These are phyloP conservation scores for Xylaria sp. DNA, from an alignment of 2,329 filamentous ascomycete genomes.

Conservation along the genomic window DNA sequence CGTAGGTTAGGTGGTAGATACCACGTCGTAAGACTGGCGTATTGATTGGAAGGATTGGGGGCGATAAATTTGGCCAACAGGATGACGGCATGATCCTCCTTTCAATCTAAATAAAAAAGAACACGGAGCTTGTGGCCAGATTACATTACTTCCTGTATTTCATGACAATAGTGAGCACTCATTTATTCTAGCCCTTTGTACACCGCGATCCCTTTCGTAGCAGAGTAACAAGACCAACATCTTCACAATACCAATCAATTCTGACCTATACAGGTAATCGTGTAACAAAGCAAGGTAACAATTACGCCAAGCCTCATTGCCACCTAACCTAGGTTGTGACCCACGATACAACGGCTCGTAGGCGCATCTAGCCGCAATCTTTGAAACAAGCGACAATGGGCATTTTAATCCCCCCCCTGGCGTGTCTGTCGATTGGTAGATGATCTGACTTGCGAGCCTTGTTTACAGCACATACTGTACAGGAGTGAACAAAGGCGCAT, in stretches of 20 bases:
- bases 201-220: not conserved
- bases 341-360: not conserved
- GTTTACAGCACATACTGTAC: not conserved
- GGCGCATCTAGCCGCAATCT: not conserved
- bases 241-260: not conserved
- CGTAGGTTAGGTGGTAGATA: not conserved
- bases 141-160: too few species aligned
- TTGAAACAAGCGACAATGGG: conserved; percentile 13
- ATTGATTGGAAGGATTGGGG: conserved; percentile 1
- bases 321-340: not conserved
- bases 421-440: conserved; percentile 1
- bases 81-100: conserved; percentile 4
- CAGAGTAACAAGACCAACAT: not conserved
- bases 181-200: not conserved
- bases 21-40: not conserved
- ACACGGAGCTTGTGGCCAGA: conserved; percentile 1
- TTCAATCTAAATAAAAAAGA: not conserved
- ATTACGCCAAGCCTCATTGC: not conserved
- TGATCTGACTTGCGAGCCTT: not conserved
- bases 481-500: not conserved
- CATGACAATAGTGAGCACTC: too few species aligned
- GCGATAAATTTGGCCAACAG: not conserved
- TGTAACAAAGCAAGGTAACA: not conserved
- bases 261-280: not conserved
- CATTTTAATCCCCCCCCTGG: not conserved